Evolutionary conservation across 2,329 filamentous ascomycete species (phyloP).

Genomic region (Nemania serpens): DNA sequence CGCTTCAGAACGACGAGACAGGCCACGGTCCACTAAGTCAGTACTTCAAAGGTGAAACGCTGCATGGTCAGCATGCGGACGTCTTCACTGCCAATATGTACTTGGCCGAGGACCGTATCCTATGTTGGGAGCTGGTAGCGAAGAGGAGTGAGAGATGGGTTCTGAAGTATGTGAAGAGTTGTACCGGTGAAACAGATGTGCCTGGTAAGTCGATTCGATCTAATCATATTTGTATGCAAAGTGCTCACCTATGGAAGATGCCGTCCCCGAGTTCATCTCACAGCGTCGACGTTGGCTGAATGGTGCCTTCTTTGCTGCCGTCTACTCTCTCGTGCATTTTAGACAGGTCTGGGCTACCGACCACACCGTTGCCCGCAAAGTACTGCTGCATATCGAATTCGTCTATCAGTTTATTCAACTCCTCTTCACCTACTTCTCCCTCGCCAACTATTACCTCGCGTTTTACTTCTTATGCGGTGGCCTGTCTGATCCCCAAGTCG

Average conservation of each 20-base stretch:
- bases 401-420: constrained; percentile 92
- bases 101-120: constrained; percentile 94
- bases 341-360: constrained; percentile 92
- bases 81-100: constrained; percentile 99
- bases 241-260: constrained; percentile 59
- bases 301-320: constrained; percentile 96
- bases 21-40: constrained; percentile 91
- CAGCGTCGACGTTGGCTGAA: constrained; percentile 97
- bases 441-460: constrained; percentile 98
- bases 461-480: constrained; percentile 98
- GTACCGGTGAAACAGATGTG: constrained; percentile 96
- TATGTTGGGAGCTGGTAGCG: constrained; percentile 94
- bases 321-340: constrained; percentile 96
- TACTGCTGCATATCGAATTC: constrained; percentile 92
- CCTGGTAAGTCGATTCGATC: constrained; percentile 68
- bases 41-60: constrained; percentile 96
- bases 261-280: constrained; percentile 95
- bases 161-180: constrained; percentile 95
- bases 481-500: constrained; percentile 74
- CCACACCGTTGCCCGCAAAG: constrained; percentile 85
- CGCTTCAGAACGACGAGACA: constrained; percentile 95
- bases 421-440: constrained; percentile 95
- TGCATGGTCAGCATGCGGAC: constrained; percentile 84
- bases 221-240: constrained; percentile 26
- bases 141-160: constrained; percentile 96